Evolutionary conservation across 371 early-diverging fungal genomes (phyloP), one percentile per base, ranked within the genome.

Genomic region (Chytridium lagenaria): DNA sequence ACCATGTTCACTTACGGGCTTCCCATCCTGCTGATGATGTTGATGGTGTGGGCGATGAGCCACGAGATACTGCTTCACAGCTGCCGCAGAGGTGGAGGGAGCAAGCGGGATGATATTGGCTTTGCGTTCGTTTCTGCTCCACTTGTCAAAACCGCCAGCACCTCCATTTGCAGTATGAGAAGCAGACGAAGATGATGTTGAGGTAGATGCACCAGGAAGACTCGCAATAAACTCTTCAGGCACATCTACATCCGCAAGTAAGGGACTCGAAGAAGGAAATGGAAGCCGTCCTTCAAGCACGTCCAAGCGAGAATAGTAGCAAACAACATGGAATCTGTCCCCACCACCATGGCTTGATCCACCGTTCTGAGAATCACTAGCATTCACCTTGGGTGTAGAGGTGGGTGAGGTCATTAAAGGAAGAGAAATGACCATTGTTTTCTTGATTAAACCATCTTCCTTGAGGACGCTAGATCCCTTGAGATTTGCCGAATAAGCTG

Each of bases 381-480:
- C 61, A 15, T 26, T 26, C 26, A 10, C 57, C 10, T 5, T 30
- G 23, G 15, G 26, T 5, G 57, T 7, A 10, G 16, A 7, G 10
- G 26, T 23, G 26, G 57, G 10, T 7, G 15, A 7, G 37, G 31
- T 3, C 36, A 23, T 10, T 7, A 34, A 2, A 16, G 31, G 31
- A 7, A 61, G 61, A 15, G 3, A 12, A 26, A 69, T 40, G 28
- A 50, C 39, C n/a, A 69, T 69, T 15, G 70, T 69, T 69, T 69
- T 69, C 40, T 69, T 69, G 39, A 40, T 69, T 16, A 69, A 39
- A 7, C 70, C 70, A 38, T 69, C 59, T 28, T 69, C 70, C 30
- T 69, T 59, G 28, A 59, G n/a, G 2, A 33, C 59, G 59, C 26
- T 26, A 1, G 61, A 59, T 23, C 44, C 70, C 40, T 66, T 66